These are phyloP conservation scores for Moesziomyces antarcticus DNA, from an alignment of 1,284 basidiomycete genomes.

Conservation along the genomic window DNA sequence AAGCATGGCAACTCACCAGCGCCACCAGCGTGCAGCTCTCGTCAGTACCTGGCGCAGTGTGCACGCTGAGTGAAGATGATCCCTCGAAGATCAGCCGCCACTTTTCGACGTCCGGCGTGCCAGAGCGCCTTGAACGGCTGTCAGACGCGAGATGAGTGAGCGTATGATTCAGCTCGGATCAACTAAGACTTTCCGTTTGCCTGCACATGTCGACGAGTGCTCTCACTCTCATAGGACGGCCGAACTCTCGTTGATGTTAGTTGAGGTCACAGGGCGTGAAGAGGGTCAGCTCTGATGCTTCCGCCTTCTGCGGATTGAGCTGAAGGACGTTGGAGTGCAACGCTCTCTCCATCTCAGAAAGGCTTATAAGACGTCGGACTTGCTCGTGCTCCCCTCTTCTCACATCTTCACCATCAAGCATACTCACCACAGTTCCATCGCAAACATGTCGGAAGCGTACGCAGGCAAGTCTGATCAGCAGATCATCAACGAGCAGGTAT, in stretches of 20 bases:
- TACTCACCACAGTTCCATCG: neutral
- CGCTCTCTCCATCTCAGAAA: neutral
- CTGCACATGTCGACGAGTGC: too few species aligned
- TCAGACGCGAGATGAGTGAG: slow-evolving; percentile 33
- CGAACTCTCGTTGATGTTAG: too few species aligned
- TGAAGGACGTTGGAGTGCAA: too few species aligned
- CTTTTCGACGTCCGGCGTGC: neutral
- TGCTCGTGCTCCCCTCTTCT: neutral
- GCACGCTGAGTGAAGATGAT: neutral
- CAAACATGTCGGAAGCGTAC: slow-evolving; percentile 58
- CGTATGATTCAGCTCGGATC: slow-evolving; percentile 33
- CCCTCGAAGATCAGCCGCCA: neutral
- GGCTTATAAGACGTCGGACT: slow-evolving; percentile 1
- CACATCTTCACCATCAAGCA: neutral
- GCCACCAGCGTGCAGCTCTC: neutral
- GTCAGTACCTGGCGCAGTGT: slow-evolving; percentile 5
- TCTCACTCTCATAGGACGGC: too few species aligned
- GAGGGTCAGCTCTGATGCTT: too few species aligned
- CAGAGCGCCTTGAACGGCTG: too few species aligned
- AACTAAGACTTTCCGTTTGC: neutral
- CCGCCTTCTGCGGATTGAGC: too few species aligned
- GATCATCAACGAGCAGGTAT: slow-evolving; percentile 58
- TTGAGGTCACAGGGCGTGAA: too few species aligned
- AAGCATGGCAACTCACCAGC: slow-evolving; percentile 7
- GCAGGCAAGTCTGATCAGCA: slow-evolving; percentile 56